Evolutionary conservation across 83 land plant genomes (phyloP).

Genomic region (Picea abies): DNA sequence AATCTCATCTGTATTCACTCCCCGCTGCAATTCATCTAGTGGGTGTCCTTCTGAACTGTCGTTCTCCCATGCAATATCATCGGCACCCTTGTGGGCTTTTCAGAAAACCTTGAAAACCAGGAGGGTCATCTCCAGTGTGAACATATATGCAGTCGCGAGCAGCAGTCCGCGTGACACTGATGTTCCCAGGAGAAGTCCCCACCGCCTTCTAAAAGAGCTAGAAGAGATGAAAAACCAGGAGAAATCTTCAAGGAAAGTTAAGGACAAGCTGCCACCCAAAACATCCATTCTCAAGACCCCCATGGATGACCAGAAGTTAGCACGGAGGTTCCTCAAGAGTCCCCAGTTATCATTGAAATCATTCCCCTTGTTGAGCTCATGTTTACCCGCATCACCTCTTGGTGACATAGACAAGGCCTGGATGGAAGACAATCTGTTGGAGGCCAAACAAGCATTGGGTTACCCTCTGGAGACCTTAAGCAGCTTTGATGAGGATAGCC

Average conservation of each 20-base stretch:
- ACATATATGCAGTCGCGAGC: slow-evolving; percentile 2
- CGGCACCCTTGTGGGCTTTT: not conserved
- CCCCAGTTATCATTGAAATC: slow-evolving; percentile 66
- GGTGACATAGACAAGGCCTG: slow-evolving; percentile 58
- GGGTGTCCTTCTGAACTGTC: not conserved
- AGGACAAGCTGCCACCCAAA: slow-evolving; percentile 46
- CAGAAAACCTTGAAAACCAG: not conserved
- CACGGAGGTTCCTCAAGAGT: slow-evolving; percentile 60
- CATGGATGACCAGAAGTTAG: slow-evolving; percentile 57
- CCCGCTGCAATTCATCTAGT: not conserved
- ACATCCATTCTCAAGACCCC: slow-evolving; percentile 64
- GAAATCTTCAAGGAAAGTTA: not conserved
- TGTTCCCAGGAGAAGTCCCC: slow-evolving; percentile 28
- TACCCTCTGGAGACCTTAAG: slow-evolving; percentile 69
- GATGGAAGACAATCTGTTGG: slow-evolving; percentile 83
- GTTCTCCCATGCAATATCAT: not conserved
- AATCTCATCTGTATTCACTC: not conserved
- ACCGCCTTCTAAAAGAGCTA: slow-evolving; percentile 48
- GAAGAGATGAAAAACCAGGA: slow-evolving; percentile 29
- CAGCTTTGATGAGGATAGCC: slow-evolving; percentile 53
- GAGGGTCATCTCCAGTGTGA: not conserved
- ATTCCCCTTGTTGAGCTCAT: slow-evolving; percentile 74
- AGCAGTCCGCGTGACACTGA: not conserved
- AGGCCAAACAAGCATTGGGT: slow-evolving; percentile 91
- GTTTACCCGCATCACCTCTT: slow-evolving; percentile 54